phyloP scores from a whole-genome alignment of 2,329 filamentous ascomycete genomes.

The Alternaria tenuissima region DNA sequence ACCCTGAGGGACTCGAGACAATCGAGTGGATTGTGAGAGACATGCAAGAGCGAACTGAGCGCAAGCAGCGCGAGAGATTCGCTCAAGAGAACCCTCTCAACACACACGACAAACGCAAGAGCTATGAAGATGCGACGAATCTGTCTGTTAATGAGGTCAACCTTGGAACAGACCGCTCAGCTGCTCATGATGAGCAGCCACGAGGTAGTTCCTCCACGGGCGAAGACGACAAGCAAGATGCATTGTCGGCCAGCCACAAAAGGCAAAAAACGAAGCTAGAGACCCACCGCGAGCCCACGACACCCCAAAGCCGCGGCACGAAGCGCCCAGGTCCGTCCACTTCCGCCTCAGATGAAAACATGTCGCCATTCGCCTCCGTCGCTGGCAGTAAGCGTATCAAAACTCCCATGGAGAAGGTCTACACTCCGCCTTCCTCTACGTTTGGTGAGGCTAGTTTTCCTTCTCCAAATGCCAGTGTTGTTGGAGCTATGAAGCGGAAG shows the following conservation, averaged over 20 bases:
- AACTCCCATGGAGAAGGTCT: not conserved
- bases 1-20: not conserved
- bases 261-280: not conserved
- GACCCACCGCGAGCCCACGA: not conserved
- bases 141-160: not conserved
- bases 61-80: not conserved
- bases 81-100: not conserved
- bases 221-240: not conserved
- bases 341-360: not conserved
- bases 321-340: not conserved
- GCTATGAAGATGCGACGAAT: not conserved
- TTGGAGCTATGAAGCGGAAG: not conserved
- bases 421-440: not conserved
- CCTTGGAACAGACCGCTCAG: fast-evolving
- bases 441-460: not conserved
- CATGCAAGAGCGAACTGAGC: not conserved
- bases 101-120: not conserved
- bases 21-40: not conserved
- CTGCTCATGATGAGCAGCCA: not conserved
- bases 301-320: not conserved
- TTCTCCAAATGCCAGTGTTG: not conserved
- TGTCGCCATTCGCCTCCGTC: not conserved
- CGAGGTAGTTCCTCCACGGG: too few relatives aligned
- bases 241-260: not conserved
- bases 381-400: not conserved